Base-by-base conservation (phyloP, 108 stramenopile genomes). In the Fragilaria radians region DNA sequence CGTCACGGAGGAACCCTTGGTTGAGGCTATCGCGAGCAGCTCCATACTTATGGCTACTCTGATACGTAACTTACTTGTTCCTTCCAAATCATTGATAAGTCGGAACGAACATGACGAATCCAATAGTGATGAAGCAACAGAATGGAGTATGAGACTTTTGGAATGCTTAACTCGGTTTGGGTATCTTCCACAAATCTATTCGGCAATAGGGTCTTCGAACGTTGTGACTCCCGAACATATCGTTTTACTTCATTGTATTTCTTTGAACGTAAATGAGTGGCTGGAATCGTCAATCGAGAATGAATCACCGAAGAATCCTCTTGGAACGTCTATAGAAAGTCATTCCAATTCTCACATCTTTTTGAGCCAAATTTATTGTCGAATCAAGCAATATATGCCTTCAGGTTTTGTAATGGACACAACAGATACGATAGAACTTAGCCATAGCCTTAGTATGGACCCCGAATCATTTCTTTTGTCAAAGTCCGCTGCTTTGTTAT, bases 121-220 rank as follows among this genome's bases (percentile, higher is more conserved):
- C 67, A 50, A 30, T 14, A 71, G 77, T 34, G 91, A 92, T 73
- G 67, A 61, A 33, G 87, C 87, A 9, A 89, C 87, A 5, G 87
- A 88, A 59, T 92, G 91, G 91, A 84, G 89, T 45, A 62, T 76
- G 28, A 54, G 80, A 22, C 31, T 87, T 2, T 46, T 92, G 53
- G 68, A 72, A 36, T 66, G 77, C 32, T 51, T 86, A 30, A 66
- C 68, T 18, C 62, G 78, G 25, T 61, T 72, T 36, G 87, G 87
- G 7, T 56, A 74, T 30, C 61, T 89, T 18, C 63, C 66, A 22
- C 28, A 63, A 7, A 66, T 91, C 60, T 83, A 65, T 48, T 50
- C 29, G 9, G 62, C 72, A 31, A 66, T 62, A 17, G 74, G 73
- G 48, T 59, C 74, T 23, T 48, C 24, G 27, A 18, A 17, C 33